A percentile compares a stretch with the other conserved stretches of the same genome.
Evolutionary conservation across 2,329 filamentous ascomycete species (phyloP).

Genomic region (Hypoxylon sp.): DNA sequence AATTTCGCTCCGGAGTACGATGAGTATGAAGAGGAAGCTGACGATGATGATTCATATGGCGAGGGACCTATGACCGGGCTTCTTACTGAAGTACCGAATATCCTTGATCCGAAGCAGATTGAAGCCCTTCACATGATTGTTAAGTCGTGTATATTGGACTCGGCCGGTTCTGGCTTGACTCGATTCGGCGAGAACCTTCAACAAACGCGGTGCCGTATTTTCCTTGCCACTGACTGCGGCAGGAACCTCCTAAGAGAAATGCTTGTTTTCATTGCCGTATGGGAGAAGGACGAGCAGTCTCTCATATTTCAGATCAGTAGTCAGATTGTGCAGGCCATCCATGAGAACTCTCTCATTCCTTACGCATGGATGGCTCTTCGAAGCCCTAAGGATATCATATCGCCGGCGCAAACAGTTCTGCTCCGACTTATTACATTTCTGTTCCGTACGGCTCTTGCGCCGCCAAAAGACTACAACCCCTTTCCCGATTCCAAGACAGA

Average conservation of each 20-base stretch:
- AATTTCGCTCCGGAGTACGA: conserved; percentile 61
- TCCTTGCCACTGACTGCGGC: conserved; percentile 90
- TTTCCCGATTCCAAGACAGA: conserved; percentile 44
- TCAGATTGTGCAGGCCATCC: conserved; percentile 93
- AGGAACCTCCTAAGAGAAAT: conserved; percentile 90
- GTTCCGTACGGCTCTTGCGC: conserved; percentile 72
- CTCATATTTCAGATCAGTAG: conserved; percentile 97
- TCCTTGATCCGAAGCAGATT: conserved; percentile 93
- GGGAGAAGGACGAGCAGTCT: conserved; percentile 94
- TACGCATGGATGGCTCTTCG: conserved; percentile 93
- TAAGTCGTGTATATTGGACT: conserved; percentile 92
- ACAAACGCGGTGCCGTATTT: conserved; percentile 88
- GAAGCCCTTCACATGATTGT: conserved; percentile 98
- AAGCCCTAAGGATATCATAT: conserved; percentile 96
- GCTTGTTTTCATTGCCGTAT: conserved; percentile 95
- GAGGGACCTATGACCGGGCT: conserved; percentile 85
- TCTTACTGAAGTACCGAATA: conserved; percentile 93
- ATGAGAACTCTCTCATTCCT: conserved; percentile 89
- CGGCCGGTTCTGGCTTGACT: conserved; percentile 77
- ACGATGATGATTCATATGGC: conserved; percentile 82
- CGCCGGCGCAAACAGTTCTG: conserved; percentile 92
- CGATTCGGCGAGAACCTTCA: conserved; percentile 84
- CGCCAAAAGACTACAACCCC: conserved; percentile 55
- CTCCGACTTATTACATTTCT: conserved; percentile 92
- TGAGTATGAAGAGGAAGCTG: conserved; percentile 63